These are phyloP conservation scores for Pseudozyma tsukubaensis DNA, from an alignment of 1,284 basidiomycete genomes.

Conservation along the genomic window DNA sequence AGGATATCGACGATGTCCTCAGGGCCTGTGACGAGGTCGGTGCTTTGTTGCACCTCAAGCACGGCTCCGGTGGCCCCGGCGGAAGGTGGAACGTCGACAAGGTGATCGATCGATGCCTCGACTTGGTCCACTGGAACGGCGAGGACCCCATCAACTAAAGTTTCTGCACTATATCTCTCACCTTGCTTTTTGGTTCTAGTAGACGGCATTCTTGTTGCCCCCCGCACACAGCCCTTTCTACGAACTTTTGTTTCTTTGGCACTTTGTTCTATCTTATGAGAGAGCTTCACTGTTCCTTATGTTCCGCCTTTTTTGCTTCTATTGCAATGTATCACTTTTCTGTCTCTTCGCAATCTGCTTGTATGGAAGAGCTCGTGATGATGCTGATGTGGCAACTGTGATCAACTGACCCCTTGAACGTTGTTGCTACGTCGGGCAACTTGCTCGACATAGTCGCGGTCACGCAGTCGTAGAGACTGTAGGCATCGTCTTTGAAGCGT, in stretches of 20 bases:
- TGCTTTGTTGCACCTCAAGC: conserved; percentile 80
- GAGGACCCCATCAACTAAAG: conserved; percentile 45
- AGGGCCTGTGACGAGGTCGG: conserved; percentile 93
- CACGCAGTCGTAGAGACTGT: too few relatives aligned
- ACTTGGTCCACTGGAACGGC: conserved; percentile 75
- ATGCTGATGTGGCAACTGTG: too few relatives aligned
- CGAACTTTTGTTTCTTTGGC: too few relatives aligned
- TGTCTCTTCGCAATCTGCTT: not conserved
- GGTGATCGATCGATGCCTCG: conserved; percentile 79
- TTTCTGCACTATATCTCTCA: too few relatives aligned
- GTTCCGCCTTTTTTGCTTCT: conserved; percentile 4
- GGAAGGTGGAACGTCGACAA: conserved; percentile 86
- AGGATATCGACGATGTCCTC: conserved; percentile 89
- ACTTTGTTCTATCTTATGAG: too few relatives aligned
- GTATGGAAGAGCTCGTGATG: too few relatives aligned
- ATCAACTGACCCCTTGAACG: too few relatives aligned
- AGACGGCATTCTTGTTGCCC: conserved; percentile 1
- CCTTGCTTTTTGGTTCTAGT: not conserved
- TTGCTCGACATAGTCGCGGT: not conserved
- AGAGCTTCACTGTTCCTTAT: not conserved
- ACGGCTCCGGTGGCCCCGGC: conserved; percentile 76
- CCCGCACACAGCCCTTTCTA: not conserved
- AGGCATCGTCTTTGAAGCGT: too few relatives aligned
- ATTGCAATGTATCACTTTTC: conserved; percentile 20
- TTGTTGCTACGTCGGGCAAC: too few relatives aligned